These are phyloP conservation scores for Solanum tarapatanum DNA, from an alignment of 257 asterid genomes.

Conservation along the genomic window DNA sequence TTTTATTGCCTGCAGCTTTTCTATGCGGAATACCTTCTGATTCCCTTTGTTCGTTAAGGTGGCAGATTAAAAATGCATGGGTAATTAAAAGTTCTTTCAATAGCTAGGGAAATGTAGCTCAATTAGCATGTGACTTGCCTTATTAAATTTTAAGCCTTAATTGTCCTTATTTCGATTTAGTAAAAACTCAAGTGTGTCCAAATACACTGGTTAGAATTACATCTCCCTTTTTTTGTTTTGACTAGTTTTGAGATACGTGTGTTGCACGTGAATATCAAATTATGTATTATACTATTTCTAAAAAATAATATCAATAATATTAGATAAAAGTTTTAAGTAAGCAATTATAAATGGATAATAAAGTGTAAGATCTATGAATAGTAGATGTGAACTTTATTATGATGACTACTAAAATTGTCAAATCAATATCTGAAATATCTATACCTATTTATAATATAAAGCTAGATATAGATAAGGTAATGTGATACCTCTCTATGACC, in stretches of 20 bases:
- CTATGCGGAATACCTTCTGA: constrained; percentile 7
- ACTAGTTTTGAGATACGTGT: background rate
- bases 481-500: too few relatives aligned
- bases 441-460: too few relatives aligned
- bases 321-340: too few relatives aligned
- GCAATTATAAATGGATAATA: too few relatives aligned
- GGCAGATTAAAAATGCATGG: background rate
- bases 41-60: constrained; percentile 7
- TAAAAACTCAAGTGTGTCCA: background rate
- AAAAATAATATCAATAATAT: too few relatives aligned
- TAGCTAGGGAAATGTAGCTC: background rate
- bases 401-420: too few relatives aligned
- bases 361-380: too few relatives aligned
- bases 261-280: background rate
- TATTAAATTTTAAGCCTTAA: background rate
- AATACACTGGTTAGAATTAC: background rate
- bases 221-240: background rate
- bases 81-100: background rate
- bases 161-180: background rate
- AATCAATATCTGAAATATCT: too few relatives aligned
- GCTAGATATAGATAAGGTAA: too few relatives aligned
- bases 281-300: background rate
- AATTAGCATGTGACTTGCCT: background rate
- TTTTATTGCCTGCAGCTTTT: background rate
- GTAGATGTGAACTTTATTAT: too few relatives aligned